A percentile compares a stretch with the other conserved stretches of the same genome.
phyloP scores from a whole-genome alignment of 768 basidiomycete species.

The Terana coerulea region DNA sequence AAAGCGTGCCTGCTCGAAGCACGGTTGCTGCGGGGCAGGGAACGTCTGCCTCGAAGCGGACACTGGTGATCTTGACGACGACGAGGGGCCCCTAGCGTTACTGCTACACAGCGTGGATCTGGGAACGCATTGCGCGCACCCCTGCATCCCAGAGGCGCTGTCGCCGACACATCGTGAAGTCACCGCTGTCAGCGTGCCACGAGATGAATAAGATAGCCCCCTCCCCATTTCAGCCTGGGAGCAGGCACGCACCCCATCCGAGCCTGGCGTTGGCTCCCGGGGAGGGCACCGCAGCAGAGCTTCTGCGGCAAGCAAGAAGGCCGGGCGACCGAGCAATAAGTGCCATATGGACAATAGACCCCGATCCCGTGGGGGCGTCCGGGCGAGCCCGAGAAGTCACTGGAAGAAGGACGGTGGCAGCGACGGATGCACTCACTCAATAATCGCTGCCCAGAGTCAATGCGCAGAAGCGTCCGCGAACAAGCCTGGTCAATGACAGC shows the following conservation, averaged over 20 bases:
- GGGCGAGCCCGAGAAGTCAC: neutral
- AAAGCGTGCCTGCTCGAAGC: neutral
- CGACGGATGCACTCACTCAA: neutral
- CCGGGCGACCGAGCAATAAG: constrained; percentile 13
- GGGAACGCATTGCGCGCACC: neutral
- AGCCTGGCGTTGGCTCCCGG: neutral
- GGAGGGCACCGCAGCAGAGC: constrained; percentile 6
- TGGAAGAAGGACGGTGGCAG: neutral
- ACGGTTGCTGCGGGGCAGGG: constrained; percentile 8
- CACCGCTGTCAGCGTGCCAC: no score
- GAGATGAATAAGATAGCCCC: no score
- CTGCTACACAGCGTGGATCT: constrained; percentile 5
- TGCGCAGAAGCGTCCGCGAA: constrained; percentile 1
- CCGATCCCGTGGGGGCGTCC: constrained; percentile 9
- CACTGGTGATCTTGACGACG: constrained; percentile 9
- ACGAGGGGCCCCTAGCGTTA: neutral
- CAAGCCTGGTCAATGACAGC: constrained; percentile 5
- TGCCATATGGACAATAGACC: constrained; percentile 11
- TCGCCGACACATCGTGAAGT: no score
- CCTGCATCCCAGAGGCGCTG: neutral
- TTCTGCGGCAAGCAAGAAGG: constrained; percentile 13
- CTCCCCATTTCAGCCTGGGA: no score
- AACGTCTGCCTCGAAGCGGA: constrained; percentile 4
- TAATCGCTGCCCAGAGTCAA: neutral
- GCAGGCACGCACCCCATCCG: no score